Conservation (phyloP, 352 stramenopile species). For the Pythium sukuiense region DNA sequence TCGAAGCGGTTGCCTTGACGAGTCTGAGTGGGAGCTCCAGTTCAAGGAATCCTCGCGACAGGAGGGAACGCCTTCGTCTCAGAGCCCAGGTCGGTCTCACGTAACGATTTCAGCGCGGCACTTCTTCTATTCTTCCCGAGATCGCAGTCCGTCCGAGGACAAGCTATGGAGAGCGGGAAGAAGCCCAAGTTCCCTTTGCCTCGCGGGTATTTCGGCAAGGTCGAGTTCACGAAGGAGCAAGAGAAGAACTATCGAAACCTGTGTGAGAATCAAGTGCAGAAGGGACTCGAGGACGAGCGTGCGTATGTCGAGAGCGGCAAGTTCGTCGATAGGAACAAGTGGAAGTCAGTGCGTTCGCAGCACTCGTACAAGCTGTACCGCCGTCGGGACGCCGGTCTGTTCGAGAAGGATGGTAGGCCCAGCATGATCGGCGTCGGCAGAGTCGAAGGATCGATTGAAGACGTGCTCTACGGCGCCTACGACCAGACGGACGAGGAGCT, state of each 20-base stretch:
- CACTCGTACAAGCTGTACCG: constrained; percentile 44
- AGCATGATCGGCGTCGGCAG: constrained; percentile 40
- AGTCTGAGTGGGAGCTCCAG: not conserved
- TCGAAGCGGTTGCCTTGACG: no score
- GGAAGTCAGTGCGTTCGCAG: constrained; percentile 43
- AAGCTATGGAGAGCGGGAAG: not conserved
- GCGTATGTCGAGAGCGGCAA: constrained; percentile 16
- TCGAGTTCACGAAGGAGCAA: no score
- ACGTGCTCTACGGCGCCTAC: constrained; percentile 52
- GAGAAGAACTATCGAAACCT: no score
- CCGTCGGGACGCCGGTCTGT: constrained; percentile 26
- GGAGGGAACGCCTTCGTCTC: not conserved
- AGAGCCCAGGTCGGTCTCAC: not conserved
- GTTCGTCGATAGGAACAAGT: constrained; percentile 36
- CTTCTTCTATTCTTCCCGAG: no score
- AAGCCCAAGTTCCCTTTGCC: constrained; percentile 29
- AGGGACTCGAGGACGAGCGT: constrained; percentile 32
- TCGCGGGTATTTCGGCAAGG: constrained; percentile 13
- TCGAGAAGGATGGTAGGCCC: constrained; percentile 34
- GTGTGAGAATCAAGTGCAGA: constrained; percentile 28
- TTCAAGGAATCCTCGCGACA: not conserved
- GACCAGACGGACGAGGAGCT: constrained; percentile 48
- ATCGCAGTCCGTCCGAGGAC: no score
- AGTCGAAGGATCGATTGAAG: constrained; percentile 46
- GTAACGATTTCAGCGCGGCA: not conserved